These are phyloP conservation scores for Penicillium sp. DNA, from an alignment of 2,329 filamentous ascomycete species.

Conservation along the genomic window DNA sequence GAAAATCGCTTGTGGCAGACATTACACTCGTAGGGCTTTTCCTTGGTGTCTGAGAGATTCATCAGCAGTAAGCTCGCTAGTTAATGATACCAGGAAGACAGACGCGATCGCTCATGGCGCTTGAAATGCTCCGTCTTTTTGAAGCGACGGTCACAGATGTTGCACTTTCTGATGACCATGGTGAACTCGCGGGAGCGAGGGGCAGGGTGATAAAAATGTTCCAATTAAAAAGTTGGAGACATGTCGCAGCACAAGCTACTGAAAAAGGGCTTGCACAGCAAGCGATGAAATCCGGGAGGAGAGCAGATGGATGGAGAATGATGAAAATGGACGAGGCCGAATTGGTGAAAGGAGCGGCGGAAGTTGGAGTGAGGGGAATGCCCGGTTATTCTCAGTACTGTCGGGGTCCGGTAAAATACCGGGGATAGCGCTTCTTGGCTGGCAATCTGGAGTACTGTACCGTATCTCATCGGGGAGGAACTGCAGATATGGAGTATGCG, in stretches of 20 bases:
- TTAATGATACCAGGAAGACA: conserved; percentile 30
- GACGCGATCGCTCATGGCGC: conserved; percentile 61
- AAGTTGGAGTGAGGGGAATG: conserved; percentile 8
- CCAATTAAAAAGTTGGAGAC: conserved; percentile 2
- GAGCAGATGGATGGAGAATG: background rate
- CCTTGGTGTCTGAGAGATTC: conserved; percentile 53
- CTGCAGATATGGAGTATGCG: background rate
- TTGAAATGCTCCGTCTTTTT: conserved; percentile 62
- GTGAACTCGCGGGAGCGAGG: conserved; percentile 23
- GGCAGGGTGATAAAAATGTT: conserved; percentile 1
- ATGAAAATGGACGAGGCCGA: background rate
- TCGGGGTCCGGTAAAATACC: background rate
- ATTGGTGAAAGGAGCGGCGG: background rate
- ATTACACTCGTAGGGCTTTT: conserved; percentile 59
- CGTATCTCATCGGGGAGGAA: conserved; percentile 8
- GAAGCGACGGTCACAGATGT: conserved; percentile 59
- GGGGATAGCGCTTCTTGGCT: background rate
- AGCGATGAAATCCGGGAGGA: background rate
- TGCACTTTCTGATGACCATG: conserved; percentile 52
- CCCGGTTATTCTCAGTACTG: background rate
- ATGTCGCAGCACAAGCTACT: conserved; percentile 1
- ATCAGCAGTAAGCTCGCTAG: conserved; percentile 4
- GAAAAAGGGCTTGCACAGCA: background rate
- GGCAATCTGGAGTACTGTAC: conserved; percentile 1
- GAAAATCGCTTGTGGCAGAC: conserved; percentile 61